These are phyloP conservation scores for Nakazawaea ambrosiae DNA, from an alignment of 805 yeast species.

Conservation along the genomic window DNA sequence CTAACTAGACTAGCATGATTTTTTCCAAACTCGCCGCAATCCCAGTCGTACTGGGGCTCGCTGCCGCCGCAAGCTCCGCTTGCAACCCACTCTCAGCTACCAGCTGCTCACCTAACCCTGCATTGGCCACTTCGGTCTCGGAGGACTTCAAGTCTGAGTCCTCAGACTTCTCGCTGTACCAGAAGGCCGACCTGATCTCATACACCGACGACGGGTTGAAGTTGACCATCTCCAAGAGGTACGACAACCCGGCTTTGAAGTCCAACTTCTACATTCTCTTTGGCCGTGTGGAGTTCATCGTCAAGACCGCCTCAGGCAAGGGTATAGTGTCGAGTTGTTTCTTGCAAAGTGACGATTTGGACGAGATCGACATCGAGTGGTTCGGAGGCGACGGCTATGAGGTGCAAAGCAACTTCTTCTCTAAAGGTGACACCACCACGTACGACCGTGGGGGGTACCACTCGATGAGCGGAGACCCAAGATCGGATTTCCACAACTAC, in stretches of 20 bases:
- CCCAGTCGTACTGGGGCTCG: too few relatives aligned
- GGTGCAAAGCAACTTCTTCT: conserved; percentile 73
- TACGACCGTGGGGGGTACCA: conserved; percentile 79
- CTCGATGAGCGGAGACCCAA: conserved; percentile 43
- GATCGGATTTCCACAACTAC: conserved; percentile 61
- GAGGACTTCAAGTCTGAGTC: conserved; percentile 46
- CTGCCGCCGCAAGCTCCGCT: conserved; percentile 6
- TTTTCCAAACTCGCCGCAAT: too few relatives aligned
- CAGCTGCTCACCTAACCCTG: conserved; percentile 38
- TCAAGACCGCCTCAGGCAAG: conserved; percentile 67
- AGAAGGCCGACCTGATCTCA: conserved; percentile 37
- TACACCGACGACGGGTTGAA: conserved; percentile 51
- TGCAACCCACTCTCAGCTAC: conserved; percentile 12
- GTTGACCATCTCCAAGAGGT: conserved; percentile 52
- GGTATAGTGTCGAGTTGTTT: conserved; percentile 81
- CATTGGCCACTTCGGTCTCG: conserved; percentile 49
- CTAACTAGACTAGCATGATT: too few relatives aligned
- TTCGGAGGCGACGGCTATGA: conserved; percentile 72
- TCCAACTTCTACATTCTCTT: conserved; percentile 85
- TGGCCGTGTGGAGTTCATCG: conserved; percentile 69
- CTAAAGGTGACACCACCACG: conserved; percentile 71
- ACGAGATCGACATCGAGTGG: conserved; percentile 88
- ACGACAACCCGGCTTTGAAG: conserved; percentile 70
- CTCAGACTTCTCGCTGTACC: conserved; percentile 33
- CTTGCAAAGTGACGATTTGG: conserved; percentile 76